Percentiles rank a stretch among this genome's conserved stretches.
phyloP scores from a whole-genome alignment of 2,329 filamentous ascomycete species.

The Pyrenochaeta sp. region DNA sequence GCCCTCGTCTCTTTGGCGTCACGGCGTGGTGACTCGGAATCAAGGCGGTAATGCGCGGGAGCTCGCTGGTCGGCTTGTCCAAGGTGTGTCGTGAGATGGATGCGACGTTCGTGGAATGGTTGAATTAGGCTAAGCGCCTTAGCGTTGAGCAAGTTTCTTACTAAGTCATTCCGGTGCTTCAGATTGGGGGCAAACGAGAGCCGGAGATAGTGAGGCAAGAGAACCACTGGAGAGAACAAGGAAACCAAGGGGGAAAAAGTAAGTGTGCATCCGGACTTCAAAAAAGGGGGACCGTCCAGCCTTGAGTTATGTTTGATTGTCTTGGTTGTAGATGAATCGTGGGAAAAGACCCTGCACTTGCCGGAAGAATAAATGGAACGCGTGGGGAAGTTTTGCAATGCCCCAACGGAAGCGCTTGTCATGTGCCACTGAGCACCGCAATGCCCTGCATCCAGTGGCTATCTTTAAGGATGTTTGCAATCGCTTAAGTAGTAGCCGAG shows the following conservation, averaged over 20 bases:
- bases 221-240: not conserved
- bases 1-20: conserved; percentile 16
- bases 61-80: conserved; percentile 26
- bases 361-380: conserved; percentile 15
- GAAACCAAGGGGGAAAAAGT: not conserved
- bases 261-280: not conserved
- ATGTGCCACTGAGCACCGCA: conserved; percentile 17
- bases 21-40: conserved; percentile 19
- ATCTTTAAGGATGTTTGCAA: not conserved
- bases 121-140: conserved; percentile 26
- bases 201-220: not conserved
- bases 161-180: conserved; percentile 21
- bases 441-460: not conserved
- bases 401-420: conserved; percentile 5
- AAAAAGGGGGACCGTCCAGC: not conserved
- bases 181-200: not conserved
- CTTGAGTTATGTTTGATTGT: conserved; percentile 6
- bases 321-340: conserved; percentile 9
- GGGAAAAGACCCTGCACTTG: conserved; percentile 18
- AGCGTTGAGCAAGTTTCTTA: conserved; percentile 34
- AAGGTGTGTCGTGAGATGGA: conserved; percentile 25
- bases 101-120: conserved; percentile 19
- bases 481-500: not conserved
- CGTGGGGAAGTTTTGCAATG: conserved; percentile 17
- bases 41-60: conserved; percentile 27